A percentile compares a stretch with the other conserved stretches of the same genome.
Conservation (phyloP, 371 early-diverging fungal species). For the Conidiobolus coronatus region DNA sequence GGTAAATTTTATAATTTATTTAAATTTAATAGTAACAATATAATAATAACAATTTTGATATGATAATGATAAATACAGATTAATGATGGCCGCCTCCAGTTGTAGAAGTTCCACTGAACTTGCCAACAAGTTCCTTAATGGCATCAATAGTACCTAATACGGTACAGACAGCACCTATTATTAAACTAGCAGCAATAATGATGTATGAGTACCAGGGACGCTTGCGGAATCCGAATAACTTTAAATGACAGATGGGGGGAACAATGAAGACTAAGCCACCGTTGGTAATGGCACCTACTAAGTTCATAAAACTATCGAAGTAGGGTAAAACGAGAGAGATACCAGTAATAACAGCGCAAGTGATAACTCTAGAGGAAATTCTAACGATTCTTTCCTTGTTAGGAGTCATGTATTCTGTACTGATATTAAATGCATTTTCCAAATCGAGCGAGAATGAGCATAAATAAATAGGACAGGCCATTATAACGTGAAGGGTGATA, state of each 20-base stretch:
- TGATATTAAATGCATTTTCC: conserved; percentile 25
- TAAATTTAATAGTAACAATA: no score
- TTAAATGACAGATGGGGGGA: conserved; percentile 55
- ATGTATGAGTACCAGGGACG: background rate
- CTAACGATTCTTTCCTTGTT: conserved; percentile 25
- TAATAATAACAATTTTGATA: no score
- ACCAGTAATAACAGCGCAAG: conserved; percentile 18
- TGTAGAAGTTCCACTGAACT: no score
- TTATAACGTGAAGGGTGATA: conserved; percentile 59
- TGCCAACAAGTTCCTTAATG: background rate
- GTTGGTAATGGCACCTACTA: conserved; percentile 57
- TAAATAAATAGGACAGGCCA: conserved; percentile 53
- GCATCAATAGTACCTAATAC: background rate
- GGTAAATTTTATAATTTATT: no score
- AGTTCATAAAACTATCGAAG: conserved; percentile 55
- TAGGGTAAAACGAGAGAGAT: conserved; percentile 47
- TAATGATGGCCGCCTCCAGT: no score
- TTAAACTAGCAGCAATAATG: background rate
- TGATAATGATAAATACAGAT: no score
- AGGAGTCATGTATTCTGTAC: background rate
- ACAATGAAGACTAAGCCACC: conserved; percentile 57
- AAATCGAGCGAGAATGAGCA: conserved; percentile 58
- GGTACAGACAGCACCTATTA: background rate
- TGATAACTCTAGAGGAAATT: conserved; percentile 26
- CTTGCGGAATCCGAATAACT: conserved; percentile 30